These are phyloP conservation scores for Xylariaceae sp. DNA, from an alignment of 2,329 filamentous ascomycete genomes.

Conservation along the genomic window DNA sequence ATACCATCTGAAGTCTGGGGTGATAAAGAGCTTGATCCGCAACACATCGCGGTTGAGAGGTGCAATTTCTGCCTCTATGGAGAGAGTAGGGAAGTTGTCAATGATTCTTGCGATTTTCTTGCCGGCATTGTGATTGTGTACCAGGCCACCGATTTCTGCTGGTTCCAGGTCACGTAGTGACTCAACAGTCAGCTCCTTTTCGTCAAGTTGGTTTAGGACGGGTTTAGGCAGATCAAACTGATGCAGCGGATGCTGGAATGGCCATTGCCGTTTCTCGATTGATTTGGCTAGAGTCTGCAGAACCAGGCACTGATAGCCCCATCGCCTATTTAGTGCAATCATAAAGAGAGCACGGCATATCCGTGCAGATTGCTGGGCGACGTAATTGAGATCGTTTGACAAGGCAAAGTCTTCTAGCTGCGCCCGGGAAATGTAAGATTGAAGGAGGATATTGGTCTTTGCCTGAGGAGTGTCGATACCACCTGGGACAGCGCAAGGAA, in stretches of 20 bases:
- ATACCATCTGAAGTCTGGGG: conserved; percentile 93
- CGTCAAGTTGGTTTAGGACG: conserved; percentile 82
- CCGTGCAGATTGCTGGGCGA: conserved; percentile 92
- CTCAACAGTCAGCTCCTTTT: conserved; percentile 82
- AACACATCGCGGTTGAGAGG: conserved; percentile 94
- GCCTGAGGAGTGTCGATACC: conserved; percentile 74
- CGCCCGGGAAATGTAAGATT: conserved; percentile 89
- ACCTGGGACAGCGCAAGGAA: conserved; percentile 81
- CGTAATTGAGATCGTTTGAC: conserved; percentile 89
- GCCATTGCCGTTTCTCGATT: conserved; percentile 95
- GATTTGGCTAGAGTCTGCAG: conserved; percentile 92
- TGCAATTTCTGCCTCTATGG: conserved; percentile 91
- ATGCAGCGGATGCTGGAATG: conserved; percentile 90
- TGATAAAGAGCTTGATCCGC: conserved; percentile 84
- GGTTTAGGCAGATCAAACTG: conserved; percentile 91
- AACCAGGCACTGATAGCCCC: conserved; percentile 94
- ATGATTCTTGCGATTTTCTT: conserved; percentile 80
- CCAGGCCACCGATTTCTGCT: conserved; percentile 85
- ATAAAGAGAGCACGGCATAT: conserved; percentile 96
- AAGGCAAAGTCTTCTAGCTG: conserved; percentile 93
- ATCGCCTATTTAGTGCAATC: conserved; percentile 92
- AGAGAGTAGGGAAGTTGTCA: conserved; percentile 89
- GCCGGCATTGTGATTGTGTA: conserved; percentile 90
- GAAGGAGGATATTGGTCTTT: conserved; percentile 94
- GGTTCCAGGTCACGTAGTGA: conserved; percentile 90